These are phyloP conservation scores for Coniferiporia sulphurascens DNA, from an alignment of 1,284 basidiomycete species.

Conservation along the genomic window DNA sequence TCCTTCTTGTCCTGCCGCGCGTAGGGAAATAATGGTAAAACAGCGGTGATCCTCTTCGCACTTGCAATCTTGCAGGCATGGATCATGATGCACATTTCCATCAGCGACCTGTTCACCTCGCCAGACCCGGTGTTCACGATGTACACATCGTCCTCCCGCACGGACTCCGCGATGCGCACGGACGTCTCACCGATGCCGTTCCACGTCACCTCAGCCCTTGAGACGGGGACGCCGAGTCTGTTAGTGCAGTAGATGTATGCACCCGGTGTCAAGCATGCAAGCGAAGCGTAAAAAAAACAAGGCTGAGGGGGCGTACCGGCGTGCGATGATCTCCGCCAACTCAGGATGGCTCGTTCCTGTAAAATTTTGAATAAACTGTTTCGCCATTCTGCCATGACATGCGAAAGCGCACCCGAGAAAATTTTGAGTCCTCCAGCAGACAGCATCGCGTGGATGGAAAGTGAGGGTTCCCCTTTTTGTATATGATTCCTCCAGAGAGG, in stretches of 20 bases:
- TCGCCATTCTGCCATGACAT: slow-evolving; percentile 16
- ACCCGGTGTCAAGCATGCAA: slow-evolving; percentile 18
- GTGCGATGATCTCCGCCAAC: slow-evolving; percentile 89
- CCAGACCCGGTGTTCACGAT: slow-evolving; percentile 95
- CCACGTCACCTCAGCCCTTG: slow-evolving; percentile 79
- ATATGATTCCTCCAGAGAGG: too few relatives aligned
- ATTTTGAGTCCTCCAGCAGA: slow-evolving; percentile 86
- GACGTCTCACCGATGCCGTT: slow-evolving; percentile 92
- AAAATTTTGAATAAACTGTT: neutral
- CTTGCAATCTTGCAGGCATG: slow-evolving; percentile 98
- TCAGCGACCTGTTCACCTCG: slow-evolving; percentile 82
- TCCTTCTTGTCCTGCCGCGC: slow-evolving; percentile 99
- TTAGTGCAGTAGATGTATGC: slow-evolving; percentile 1
- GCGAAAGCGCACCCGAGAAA: slow-evolving; percentile 68
- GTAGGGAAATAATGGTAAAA: slow-evolving; percentile 93
- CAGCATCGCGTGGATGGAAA: slow-evolving; percentile 45
- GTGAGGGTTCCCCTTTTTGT: too few relatives aligned
- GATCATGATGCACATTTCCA: slow-evolving; percentile 99
- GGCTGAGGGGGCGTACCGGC: slow-evolving; percentile 55
- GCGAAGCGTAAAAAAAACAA: slow-evolving; percentile 21
- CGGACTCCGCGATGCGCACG: slow-evolving; percentile 91
- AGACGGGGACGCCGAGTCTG: slow-evolving; percentile 82
- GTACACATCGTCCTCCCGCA: slow-evolving; percentile 98
- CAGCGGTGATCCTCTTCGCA: slow-evolving; percentile 93
- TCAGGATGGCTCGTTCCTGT: slow-evolving; percentile 93